Percentiles rank a stretch among this genome's conserved stretches.
Conservation (phyloP, 1,139 yeast species). For the Oligophagozyma castellii region DNA sequence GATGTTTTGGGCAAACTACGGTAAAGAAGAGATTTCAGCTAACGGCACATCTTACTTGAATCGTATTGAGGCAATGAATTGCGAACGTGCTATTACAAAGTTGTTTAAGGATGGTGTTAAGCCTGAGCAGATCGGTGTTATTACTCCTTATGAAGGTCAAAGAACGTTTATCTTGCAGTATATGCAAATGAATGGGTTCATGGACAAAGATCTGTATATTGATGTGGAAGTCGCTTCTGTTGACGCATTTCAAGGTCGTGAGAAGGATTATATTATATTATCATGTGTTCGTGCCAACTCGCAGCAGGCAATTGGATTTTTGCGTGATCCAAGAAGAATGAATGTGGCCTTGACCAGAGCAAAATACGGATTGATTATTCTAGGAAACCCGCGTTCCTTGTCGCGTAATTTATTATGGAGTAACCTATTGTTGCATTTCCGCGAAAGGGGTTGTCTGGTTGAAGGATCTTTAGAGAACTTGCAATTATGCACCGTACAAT, state of each 20-base stretch:
- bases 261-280: constrained; percentile 76
- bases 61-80: constrained; percentile 83
- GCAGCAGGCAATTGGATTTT: constrained; percentile 68
- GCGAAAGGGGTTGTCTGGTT: constrained; percentile 78
- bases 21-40: constrained; percentile 76
- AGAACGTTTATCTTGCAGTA: constrained; percentile 70
- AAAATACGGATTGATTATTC: constrained; percentile 64
- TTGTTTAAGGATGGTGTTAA: constrained; percentile 68
- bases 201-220: constrained; percentile 52
- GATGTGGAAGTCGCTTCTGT: constrained; percentile 84
- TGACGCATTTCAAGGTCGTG: constrained; percentile 95
- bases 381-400: constrained; percentile 77
- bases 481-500: constrained; percentile 57
- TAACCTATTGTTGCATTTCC: constrained; percentile 58
- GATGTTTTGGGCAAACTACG: constrained; percentile 92
- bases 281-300: constrained; percentile 91
- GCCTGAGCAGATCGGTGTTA: constrained; percentile 78
- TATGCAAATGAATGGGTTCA: constrained; percentile 59
- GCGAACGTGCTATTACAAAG: constrained; percentile 64
- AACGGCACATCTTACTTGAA: constrained; percentile 79
- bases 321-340: constrained; percentile 78
- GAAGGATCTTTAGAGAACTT: constrained; percentile 84
- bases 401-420: constrained; percentile 69
- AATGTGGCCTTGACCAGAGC: constrained; percentile 92
- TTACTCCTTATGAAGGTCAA: constrained; percentile 94